Base-by-base conservation (phyloP, 176 grass and related monocot species). In the Poa annua region DNA sequence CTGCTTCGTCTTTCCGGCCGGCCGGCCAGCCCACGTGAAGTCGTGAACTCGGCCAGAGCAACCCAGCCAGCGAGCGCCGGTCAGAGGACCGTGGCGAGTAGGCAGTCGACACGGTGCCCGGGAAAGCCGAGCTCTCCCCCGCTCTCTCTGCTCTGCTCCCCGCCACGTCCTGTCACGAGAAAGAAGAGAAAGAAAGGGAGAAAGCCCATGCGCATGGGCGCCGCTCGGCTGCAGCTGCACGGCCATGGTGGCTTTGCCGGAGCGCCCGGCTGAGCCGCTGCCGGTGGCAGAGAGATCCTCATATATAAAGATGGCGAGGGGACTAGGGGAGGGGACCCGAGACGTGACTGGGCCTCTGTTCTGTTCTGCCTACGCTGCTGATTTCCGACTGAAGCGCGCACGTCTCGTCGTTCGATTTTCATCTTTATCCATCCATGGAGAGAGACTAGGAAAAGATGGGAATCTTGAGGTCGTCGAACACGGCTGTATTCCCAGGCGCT, bases 1-100 rank as follows among this genome's bases (percentile, higher is more conserved):
- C n/a, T n/a, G 44, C 44, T 12, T 47, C 44, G 44, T 47, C 44
- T 47, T 47, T 47, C 44, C 11, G 44, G 9, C 41, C 41, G 44
- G 54, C 44, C 86, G 32, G 60, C 12, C 61, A 35, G n/a, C 56
- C 66, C 86, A 88, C 86, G 86, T 88, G 86, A 88, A 20, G n/a
- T 3, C 20, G 9, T n/a, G n/a, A n/a, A n/a, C n/a, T n/a, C n/a
- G n/a, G n/a, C n/a, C n/a, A n/a, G n/a, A n/a, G n/a, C n/a, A n/a
- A n/a, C n/a, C n/a, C n/a, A n/a, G 1, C 54, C 84, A 42, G 26
- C 20, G 33, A 49, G 11, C 8, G 55, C 55, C 17, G n/a, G 10
- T 41, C 39, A 41, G 41, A 42, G 20, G 26, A 11, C 21, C 33
- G 52, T 21, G 13, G 25, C 60, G 15, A 68, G 80, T 21, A 57